Evolutionary conservation across 2,329 filamentous ascomycete species (phyloP).

Genomic region (Calonectria pteridis): DNA sequence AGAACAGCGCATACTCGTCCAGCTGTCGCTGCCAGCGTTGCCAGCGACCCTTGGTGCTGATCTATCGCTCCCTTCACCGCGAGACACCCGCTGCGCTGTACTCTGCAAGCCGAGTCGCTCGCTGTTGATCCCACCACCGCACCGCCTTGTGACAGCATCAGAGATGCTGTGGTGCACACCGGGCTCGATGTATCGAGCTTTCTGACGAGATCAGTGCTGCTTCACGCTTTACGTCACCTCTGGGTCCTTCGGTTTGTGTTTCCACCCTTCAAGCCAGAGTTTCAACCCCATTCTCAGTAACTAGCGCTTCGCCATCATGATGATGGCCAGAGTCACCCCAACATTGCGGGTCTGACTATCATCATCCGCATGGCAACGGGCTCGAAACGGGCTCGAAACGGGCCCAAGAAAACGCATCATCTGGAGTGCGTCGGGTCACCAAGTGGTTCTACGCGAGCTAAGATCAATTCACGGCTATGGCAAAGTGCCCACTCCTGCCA

Average conservation of each 20-base stretch:
- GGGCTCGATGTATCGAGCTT: background rate
- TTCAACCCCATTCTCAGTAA: background rate
- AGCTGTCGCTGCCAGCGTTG: background rate
- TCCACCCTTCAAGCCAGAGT: background rate
- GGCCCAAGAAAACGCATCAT: background rate
- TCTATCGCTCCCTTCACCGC: background rate
- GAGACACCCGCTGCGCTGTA: background rate
- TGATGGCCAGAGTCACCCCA: background rate
- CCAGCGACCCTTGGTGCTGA: background rate
- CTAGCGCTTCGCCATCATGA: background rate
- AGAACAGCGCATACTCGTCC: background rate
- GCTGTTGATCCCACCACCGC: background rate
- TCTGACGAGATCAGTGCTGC: background rate
- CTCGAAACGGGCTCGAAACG: background rate
- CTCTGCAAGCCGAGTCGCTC: background rate
- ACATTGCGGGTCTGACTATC: background rate
- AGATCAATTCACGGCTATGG: background rate
- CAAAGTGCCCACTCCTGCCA: background rate
- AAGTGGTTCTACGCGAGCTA: background rate
- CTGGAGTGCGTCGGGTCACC: background rate
- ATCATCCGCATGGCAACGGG: background rate
- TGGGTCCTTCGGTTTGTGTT: background rate
- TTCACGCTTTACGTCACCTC: background rate
- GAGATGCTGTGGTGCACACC: background rate
- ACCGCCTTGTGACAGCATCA: background rate